These are phyloP conservation scores for Boeremia exigua DNA, from an alignment of 2,329 filamentous ascomycete species.

Conservation along the genomic window DNA sequence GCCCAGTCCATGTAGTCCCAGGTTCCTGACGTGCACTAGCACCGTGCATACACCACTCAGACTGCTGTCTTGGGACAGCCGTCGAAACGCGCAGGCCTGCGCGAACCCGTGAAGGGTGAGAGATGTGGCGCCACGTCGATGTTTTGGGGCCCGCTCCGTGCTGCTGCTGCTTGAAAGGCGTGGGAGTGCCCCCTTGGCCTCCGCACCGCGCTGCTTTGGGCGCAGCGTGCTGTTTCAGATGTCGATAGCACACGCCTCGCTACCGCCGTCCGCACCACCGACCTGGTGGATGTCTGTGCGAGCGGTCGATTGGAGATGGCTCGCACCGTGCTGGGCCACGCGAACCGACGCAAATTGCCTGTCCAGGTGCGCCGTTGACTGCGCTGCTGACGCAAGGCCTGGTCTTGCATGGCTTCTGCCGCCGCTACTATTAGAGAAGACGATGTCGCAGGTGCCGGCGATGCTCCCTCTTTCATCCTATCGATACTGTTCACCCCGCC, in stretches of 20 bases:
- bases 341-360: slow-evolving; percentile 6
- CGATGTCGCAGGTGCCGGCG: slow-evolving; percentile 19
- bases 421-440: slow-evolving; percentile 13
- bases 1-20: slow-evolving; percentile 8
- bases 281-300: slow-evolving; percentile 10
- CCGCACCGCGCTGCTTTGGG: slow-evolving; percentile 3
- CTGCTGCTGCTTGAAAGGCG: slow-evolving; percentile 27
- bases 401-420: neutral
- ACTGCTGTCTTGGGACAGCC: slow-evolving; percentile 12
- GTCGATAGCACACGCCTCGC: slow-evolving; percentile 27
- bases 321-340: slow-evolving; percentile 6
- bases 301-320: slow-evolving; percentile 7
- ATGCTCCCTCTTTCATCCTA: slow-evolving; percentile 14
- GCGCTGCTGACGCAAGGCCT: slow-evolving; percentile 2
- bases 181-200: slow-evolving; percentile 1
- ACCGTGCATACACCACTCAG: slow-evolving; percentile 5
- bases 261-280: slow-evolving; percentile 20
- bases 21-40: slow-evolving; percentile 10
- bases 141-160: slow-evolving; percentile 9
- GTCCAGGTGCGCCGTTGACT: neutral
- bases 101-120: slow-evolving; percentile 9
- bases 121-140: slow-evolving; percentile 8
- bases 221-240: slow-evolving; percentile 16
- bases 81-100: slow-evolving; percentile 8
- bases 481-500: slow-evolving; percentile 23